Evolutionary conservation across 129 eudicot species (phyloP), one percentile per base, ranked within the genome.

Genomic region (Pseudognaphalium luteoalbum): DNA sequence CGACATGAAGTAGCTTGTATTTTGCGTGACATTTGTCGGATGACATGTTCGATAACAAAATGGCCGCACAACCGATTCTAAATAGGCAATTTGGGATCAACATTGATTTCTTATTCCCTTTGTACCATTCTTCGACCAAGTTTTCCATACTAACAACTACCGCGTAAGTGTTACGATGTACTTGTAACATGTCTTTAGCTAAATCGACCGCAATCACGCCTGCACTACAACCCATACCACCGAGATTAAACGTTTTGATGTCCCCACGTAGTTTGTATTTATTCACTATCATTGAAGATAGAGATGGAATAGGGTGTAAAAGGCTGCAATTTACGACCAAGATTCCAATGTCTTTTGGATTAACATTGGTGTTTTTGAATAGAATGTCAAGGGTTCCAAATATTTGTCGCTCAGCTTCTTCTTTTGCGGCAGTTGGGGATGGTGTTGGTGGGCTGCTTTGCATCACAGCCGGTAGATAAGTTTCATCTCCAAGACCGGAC

Each of bases 171-270:
- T 80, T 84, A 0, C 88, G 80, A 66, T 88, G 90, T 11, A 86
- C 80, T 62, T 88, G 88, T 0, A 88, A 57, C 85, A 86, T 78
- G 21, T 88, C 90, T 50, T 81, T 88, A 0, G 90, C 90, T 2
- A 88, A 77, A 73, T 88, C 88, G 1, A 88, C 15, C 6, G 90
- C 82, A 65, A 88, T 88, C 17, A 84, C 84, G 0, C 94, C 94
- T 0, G 94, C 90, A 41, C 90, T 86, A 69, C 94, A 88, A 0
- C 94, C 94, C 94, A 86, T 86, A 0, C 94, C 94, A 3, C 93
- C 93, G 8, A 88, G 71, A 12, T 88, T 88, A 51, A 77, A 86
- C 34, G 83, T 83, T 14, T 73, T 74, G 0, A 88, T 61, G 20
- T 82, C 86, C 4, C 87, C 88, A 0, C 85, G 64, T 1, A 88